Conservation (phyloP, 768 basidiomycete species). For the Xerocomellus chrysenteron region DNA sequence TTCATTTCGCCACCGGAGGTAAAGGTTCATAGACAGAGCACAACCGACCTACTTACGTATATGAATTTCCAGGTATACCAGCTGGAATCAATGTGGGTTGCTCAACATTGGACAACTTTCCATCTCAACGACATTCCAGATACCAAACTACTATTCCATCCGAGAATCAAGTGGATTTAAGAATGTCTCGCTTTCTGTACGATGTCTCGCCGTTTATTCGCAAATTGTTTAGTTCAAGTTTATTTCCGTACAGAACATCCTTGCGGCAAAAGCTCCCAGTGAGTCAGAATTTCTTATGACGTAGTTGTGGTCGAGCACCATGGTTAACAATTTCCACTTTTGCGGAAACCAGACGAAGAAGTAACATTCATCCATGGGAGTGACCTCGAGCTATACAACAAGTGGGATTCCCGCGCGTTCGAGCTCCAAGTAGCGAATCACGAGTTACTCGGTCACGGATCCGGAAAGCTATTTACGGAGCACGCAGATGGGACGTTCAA, state of each 20-base stretch:
- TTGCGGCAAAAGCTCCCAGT: constrained; percentile 87
- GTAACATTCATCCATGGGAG: constrained; percentile 81
- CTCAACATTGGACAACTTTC: neutral
- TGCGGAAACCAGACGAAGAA: constrained; percentile 56
- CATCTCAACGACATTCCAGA: constrained; percentile 38
- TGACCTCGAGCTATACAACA: constrained; percentile 70
- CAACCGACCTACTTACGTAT: neutral
- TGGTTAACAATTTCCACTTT: neutral
- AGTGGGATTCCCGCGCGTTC: constrained; percentile 77
- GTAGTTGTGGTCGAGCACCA: neutral
- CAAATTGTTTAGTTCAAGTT: neutral
- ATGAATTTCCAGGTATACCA: constrained; percentile 59
- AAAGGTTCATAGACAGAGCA: constrained; percentile 10
- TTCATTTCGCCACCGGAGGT: constrained; percentile 85
- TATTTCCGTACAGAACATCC: constrained; percentile 58
- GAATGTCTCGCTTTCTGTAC: constrained; percentile 79
- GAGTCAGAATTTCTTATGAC: constrained; percentile 17
- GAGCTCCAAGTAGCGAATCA: constrained; percentile 91
- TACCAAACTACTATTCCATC: constrained; percentile 85
- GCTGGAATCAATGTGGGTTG: constrained; percentile 74
- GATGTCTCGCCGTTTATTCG: constrained; percentile 21
- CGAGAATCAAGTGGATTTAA: constrained; percentile 84
- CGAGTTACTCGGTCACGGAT: constrained; percentile 83
- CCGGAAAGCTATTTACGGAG: constrained; percentile 82
- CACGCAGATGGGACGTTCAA: constrained; percentile 73